Evolutionary conservation across 352 stramenopile species (phyloP).

Genomic region (Phytophthora pluvialis): DNA sequence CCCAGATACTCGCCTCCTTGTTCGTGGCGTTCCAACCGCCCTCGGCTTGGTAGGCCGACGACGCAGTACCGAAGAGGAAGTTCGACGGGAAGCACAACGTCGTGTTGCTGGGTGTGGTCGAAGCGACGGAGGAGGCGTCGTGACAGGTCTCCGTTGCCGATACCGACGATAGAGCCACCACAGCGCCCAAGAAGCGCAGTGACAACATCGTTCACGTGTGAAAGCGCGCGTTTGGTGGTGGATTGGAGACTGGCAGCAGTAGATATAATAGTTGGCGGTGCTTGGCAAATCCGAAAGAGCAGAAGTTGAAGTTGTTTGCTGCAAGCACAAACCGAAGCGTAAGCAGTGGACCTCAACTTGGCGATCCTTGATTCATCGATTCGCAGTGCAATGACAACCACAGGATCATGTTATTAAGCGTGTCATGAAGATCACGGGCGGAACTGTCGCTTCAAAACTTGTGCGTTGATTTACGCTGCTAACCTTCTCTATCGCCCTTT

Average conservation of each 20-base stretch:
- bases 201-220: conserved; percentile 6
- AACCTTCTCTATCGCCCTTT: conserved; percentile 9
- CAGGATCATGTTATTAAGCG: not conserved
- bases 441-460: conserved; percentile 8
- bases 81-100: conserved; percentile 57
- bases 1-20: conserved; percentile 90
- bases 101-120: conserved; percentile 3
- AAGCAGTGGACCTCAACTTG: conserved; percentile 12
- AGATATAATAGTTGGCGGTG: not conserved
- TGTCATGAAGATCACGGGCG: not conserved
- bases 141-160: conserved; percentile 18
- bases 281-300: conserved; percentile 6
- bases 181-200: conserved; percentile 1
- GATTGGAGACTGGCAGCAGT: conserved; percentile 20
- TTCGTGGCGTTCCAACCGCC: conserved; percentile 86
- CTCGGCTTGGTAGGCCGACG: conserved; percentile 94
- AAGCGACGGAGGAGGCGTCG: conserved; percentile 5
- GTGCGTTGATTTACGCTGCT: not conserved
- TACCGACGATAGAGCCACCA: not conserved
- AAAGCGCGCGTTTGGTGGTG: conserved; percentile 5
- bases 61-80: conserved; percentile 92
- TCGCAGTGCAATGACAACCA: conserved; percentile 14
- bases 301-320: conserved; percentile 24
- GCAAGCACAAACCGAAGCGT: conserved; percentile 19
- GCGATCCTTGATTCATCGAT: conserved; percentile 11